Evolutionary conservation across 2,329 filamentous ascomycete genomes (phyloP), one percentile per base, ranked within the genome.

Genomic region (Pyrenophora teres): DNA sequence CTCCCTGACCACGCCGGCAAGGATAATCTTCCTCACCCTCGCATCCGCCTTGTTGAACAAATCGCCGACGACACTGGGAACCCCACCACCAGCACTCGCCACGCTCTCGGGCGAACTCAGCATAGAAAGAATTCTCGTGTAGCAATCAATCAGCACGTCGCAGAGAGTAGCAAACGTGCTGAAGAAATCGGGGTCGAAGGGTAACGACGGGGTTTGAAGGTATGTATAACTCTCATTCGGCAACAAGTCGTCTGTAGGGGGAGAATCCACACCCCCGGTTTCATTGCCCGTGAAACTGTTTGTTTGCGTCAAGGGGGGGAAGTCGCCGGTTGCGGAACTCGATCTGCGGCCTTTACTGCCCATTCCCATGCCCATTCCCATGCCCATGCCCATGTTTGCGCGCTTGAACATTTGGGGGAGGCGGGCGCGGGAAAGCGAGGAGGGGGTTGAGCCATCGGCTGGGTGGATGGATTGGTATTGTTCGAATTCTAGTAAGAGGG

Each of bases 141-240:
- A 99, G 67, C 87, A 90, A 72, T 97, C 94, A 64, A 97, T 95
- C 55, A 99, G 78, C 3, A 96, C 90, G 70, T 99, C 94, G 77
- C 94, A 97, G 6, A 99, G 81, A 10, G 94, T 97, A 12, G 92
- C 88, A 76, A 97, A 97, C 0, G 92, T 97, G 77, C 95, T 92
- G 73, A 93, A 94, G 68, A 96, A 99, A 74, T 99, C 94, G 0
- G 94, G 94, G 59, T 97, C 92, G 69, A 99, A 99, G 0, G 94
- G 94, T 40, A 99, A 77, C 13, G 87, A 88, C 0, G 94, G 94
- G n/a, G 93, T 97, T 16, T 97, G 81, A 1, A 99, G 81, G 71
- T 93, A 87, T 0, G 86, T 85, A 72, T 97, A 99, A 66, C 95
- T 90, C 68, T 96, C 92, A 32, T 92, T 91, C n/a, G 71, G 72